Percentiles rank a stretch among this genome's conserved stretches.
Conservation (phyloP, 2,329 filamentous ascomycete genomes). For the Aspergillus sojae region DNA sequence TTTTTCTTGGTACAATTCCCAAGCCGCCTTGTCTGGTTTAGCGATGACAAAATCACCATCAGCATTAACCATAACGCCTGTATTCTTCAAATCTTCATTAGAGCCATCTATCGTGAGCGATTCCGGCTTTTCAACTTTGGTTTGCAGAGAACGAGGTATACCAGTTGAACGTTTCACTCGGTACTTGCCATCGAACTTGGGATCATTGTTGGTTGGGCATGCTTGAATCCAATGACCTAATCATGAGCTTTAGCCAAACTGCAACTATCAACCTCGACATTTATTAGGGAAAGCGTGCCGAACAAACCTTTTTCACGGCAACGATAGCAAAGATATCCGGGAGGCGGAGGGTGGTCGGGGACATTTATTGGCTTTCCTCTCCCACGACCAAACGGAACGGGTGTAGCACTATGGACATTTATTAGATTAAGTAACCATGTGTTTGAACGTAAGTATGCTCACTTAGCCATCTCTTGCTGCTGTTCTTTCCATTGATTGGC, state of each 20-base stretch:
- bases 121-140: conserved; percentile 89
- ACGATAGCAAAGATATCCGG: conserved; percentile 93
- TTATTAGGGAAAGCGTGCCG: background rate
- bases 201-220: conserved; percentile 97
- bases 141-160: conserved; percentile 92
- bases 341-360: conserved; percentile 89
- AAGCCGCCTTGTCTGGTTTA: conserved; percentile 90
- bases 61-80: conserved; percentile 95
- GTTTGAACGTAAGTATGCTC: conserved; percentile 29
- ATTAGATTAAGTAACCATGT: conserved; percentile 28
- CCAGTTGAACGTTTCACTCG: conserved; percentile 95
- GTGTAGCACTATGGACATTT: conserved; percentile 44
- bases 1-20: conserved; percentile 97
- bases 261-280: background rate
- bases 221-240: conserved; percentile 94
- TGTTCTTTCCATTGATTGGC: conserved; percentile 91
- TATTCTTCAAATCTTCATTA: conserved; percentile 77
- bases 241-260: conserved; percentile 29
- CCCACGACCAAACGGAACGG: conserved; percentile 45
- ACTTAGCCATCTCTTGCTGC: conserved; percentile 90
- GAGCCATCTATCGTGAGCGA: conserved; percentile 73
- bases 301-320: conserved; percentile 80
- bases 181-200: conserved; percentile 89
- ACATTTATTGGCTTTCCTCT: conserved; percentile 61
- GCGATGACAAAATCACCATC: conserved; percentile 97